These are phyloP conservation scores for Xylariaceae sp. DNA, from an alignment of 2,329 filamentous ascomycete genomes.

Conservation along the genomic window DNA sequence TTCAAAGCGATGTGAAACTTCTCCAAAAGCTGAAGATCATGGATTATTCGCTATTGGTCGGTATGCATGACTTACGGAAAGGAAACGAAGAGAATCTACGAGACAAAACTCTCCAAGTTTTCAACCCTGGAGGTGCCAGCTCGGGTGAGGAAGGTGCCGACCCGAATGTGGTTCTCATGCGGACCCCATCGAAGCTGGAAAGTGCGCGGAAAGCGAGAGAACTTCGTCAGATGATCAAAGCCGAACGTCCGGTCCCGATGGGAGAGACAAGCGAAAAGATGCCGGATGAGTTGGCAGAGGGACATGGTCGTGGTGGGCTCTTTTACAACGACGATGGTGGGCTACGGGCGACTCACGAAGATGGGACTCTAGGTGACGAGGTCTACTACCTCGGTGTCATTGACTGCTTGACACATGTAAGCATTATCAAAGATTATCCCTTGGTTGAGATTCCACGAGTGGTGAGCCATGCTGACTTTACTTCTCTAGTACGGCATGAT, in stretches of 20 bases:
- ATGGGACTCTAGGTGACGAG: constrained; percentile 79
- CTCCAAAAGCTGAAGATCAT: constrained; percentile 91
- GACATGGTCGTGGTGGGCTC: constrained; percentile 65
- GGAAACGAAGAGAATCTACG: constrained; percentile 95
- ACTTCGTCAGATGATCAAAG: constrained; percentile 85
- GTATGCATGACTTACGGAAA: constrained; percentile 84
- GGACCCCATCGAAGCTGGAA: constrained; percentile 92
- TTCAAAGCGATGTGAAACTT: constrained; percentile 81
- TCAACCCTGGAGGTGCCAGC: constrained; percentile 78
- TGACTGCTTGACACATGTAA: constrained; percentile 93
- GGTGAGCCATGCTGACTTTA: background rate
- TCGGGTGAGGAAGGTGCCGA: constrained; percentile 55
- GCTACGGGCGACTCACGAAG: constrained; percentile 87
- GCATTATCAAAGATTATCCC: constrained; percentile 34
- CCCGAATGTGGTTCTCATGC: constrained; percentile 65
- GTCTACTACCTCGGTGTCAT: constrained; percentile 99
- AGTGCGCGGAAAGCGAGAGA: constrained; percentile 88
- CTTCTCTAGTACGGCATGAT: constrained; percentile 75
- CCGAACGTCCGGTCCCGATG: constrained; percentile 91
- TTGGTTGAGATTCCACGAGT: background rate
- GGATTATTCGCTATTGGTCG: constrained; percentile 95
- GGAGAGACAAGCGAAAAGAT: constrained; percentile 78
- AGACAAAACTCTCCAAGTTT: constrained; percentile 86
- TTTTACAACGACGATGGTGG: constrained; percentile 97
- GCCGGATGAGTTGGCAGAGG: constrained; percentile 82